These are phyloP conservation scores for Botrytis pseudocinerea DNA, from an alignment of 2,329 filamentous ascomycete genomes.

Conservation along the genomic window DNA sequence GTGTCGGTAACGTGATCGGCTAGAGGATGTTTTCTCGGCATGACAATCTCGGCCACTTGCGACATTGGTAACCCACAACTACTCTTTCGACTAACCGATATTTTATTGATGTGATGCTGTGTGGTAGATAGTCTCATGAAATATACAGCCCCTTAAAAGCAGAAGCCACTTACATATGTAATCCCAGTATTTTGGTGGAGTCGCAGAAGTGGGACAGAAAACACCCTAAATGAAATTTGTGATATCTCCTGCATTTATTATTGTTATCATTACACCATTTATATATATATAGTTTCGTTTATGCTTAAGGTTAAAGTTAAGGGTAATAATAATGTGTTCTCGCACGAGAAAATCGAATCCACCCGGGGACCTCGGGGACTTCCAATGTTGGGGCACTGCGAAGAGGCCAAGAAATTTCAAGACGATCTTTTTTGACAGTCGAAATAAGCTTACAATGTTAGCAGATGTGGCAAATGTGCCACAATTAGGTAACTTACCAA, in stretches of 20 bases:
- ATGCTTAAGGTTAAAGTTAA: constrained; percentile 1
- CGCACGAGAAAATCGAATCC: neutral
- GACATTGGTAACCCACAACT: neutral
- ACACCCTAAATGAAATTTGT: neutral
- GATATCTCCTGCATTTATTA: constrained; percentile 5
- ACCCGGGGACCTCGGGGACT: neutral
- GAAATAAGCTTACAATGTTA: neutral
- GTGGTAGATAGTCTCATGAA: neutral
- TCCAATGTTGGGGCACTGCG: neutral
- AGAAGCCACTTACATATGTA: neutral
- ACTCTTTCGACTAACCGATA: neutral
- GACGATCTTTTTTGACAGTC: neutral
- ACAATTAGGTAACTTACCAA: neutral
- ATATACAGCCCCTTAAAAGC: neutral
- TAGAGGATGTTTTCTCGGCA: neutral
- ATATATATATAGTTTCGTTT: neutral
- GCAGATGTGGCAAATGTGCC: neutral
- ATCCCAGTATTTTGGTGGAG: constrained; percentile 1
- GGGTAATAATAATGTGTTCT: neutral
- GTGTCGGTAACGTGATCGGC: neutral
- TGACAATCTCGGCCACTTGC: neutral
- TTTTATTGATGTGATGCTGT: neutral
- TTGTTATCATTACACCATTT: neutral
- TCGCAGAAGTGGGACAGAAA: neutral
- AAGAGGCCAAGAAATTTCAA: neutral